Evolutionary conservation across 257 asterid genomes (phyloP), one percentile per base, ranked within the genome.

Genomic region (Linderniella brevidens): DNA sequence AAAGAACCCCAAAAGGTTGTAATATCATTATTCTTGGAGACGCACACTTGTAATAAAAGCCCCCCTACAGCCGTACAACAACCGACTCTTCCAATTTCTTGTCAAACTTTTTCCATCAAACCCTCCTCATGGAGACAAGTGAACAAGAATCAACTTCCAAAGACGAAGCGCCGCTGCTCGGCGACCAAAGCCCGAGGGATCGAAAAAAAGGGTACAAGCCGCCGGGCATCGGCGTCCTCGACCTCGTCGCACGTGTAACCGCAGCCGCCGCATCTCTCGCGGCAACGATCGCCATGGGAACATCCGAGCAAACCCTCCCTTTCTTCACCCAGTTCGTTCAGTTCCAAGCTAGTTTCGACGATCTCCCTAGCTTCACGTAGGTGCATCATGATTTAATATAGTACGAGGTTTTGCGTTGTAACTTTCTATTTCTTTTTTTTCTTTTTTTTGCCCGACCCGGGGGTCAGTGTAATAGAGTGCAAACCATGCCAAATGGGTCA

Each of bases 301-400:
- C 93, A 32, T 41, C 92, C n/a, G 80, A 83, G 48, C 72, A 87
- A 51, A 80, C 92, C 3, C 93, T 83, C 13, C 97, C 95, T 0
- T 83, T 87, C 58, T 79, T 77, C 78, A 82, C 92, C 13, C 97
- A 83, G 55, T 87, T 83, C 86, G 80, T 87, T 65, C 97, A 87
- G 69, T 87, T 87, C 58, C 72, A 59, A 63, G 95, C 93, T 42
- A 75, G 87, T 47, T 87, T 79, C 11, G 85, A 83, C 8, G 95
- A 87, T 58, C 71, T 87, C 41, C 80, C 93, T 0, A 58, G 88
- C 65, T 83, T 83, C 73, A 19, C 75, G 97, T 83, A 46, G 68
- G 92, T 42, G 44, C 41, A 10, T 39, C 15, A 11, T 2, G 9
- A 3, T 9, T 6, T 25, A 25, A 25, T 25, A 25, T 25, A 25